These are phyloP conservation scores for Arthonia radiata DNA, from an alignment of 495 filamentous ascomycete genomes.

Conservation along the genomic window DNA sequence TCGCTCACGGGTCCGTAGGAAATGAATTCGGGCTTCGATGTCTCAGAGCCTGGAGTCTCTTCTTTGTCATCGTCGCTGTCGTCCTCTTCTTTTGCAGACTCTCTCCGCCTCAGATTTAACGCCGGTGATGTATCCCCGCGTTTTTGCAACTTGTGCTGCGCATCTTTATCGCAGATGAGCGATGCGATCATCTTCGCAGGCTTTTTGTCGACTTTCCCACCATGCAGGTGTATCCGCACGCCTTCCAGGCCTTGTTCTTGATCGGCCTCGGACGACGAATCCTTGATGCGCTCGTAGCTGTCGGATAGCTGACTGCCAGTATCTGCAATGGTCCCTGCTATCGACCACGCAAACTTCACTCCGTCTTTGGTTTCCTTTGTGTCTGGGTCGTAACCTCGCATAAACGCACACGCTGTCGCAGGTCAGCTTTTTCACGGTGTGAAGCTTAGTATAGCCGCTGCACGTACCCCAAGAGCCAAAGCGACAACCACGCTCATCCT, in stretches of 20 bases:
- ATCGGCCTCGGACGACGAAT: constrained; percentile 29
- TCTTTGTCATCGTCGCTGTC: constrained; percentile 17
- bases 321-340: constrained; percentile 41
- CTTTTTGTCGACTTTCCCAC: constrained; percentile 25
- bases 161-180: constrained; percentile 42
- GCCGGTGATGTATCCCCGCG: constrained; percentile 8
- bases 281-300: constrained; percentile 34
- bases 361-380: constrained; percentile 18
- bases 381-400: constrained; percentile 20
- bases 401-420: constrained; percentile 52
- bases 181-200: constrained; percentile 52
- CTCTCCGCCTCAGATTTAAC: constrained; percentile 8
- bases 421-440: constrained; percentile 1
- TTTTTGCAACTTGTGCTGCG: constrained; percentile 6
- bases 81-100: constrained; percentile 8
- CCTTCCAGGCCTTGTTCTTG: constrained; percentile 41
- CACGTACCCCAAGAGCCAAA: constrained; percentile 7
- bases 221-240: constrained; percentile 40
- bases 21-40: too few species aligned
- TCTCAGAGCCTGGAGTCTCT: constrained; percentile 33
- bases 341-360: constrained; percentile 33
- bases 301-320: constrained; percentile 32
- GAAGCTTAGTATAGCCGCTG: not conserved
- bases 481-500: constrained; percentile 29
- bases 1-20: constrained; percentile 31